Evolutionary conservation across 164 flowering plant species (phyloP).

Genomic region (Litsea cubeba): DNA sequence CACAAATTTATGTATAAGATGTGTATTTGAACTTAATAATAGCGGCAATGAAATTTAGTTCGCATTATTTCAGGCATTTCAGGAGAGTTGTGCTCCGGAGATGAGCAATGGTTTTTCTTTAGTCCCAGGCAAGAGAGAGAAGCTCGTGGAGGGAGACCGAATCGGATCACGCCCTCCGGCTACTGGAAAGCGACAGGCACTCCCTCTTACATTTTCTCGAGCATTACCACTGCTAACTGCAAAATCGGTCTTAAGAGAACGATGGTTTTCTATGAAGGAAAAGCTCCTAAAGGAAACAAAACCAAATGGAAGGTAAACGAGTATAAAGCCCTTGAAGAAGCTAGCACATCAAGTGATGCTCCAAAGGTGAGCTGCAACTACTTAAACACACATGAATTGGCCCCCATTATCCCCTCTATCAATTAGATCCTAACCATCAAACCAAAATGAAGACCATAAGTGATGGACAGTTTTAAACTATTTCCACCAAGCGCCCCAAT

Average conservation of each 20-base stretch:
- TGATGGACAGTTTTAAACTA: too few relatives aligned
- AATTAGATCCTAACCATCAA: too few relatives aligned
- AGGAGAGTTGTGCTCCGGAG: slow-evolving; percentile 35
- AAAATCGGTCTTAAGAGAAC: slow-evolving; percentile 37
- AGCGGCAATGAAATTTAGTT: not conserved
- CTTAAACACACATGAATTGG: not conserved
- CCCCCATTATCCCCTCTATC: too few relatives aligned
- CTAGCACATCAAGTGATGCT: not conserved
- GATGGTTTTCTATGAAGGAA: slow-evolving; percentile 20
- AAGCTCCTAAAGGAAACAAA: slow-evolving; percentile 15
- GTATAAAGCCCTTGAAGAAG: slow-evolving; percentile 8
- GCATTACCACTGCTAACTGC: slow-evolving; percentile 17
- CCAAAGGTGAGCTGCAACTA: slow-evolving; percentile 2
- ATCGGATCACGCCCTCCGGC: slow-evolving; percentile 43
- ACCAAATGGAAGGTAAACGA: slow-evolving; percentile 19
- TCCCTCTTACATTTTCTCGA: slow-evolving; percentile 43
- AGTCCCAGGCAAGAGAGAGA: slow-evolving; percentile 54
- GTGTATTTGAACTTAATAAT: too few relatives aligned
- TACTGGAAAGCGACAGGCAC: slow-evolving; percentile 81
- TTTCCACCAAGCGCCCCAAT: too few relatives aligned
- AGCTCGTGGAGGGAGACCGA: slow-evolving; percentile 58
- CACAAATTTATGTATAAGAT: too few relatives aligned
- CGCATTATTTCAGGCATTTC: slow-evolving; percentile 33
- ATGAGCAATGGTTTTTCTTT: slow-evolving; percentile 76
- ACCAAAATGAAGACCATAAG: too few relatives aligned